These are phyloP conservation scores for Margaritispora aquatica DNA, from an alignment of 495 filamentous ascomycete genomes.

Conservation along the genomic window DNA sequence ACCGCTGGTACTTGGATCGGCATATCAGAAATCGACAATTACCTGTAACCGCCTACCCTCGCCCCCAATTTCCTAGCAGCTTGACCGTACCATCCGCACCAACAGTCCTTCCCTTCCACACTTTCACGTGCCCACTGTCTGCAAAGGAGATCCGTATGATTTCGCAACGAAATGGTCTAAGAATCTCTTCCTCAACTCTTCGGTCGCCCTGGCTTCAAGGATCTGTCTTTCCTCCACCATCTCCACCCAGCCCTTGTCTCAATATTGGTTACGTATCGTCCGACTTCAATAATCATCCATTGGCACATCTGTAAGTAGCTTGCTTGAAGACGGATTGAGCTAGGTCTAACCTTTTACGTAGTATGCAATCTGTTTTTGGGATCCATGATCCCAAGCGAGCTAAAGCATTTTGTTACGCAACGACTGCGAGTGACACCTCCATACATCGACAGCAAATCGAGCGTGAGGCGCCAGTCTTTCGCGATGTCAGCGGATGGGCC, in stretches of 20 bases:
- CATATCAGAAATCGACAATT: conserved; percentile 58
- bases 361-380: conserved; percentile 98
- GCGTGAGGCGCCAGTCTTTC: conserved; percentile 84
- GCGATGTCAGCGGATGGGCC: conserved; percentile 82
- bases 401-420: conserved; percentile 94
- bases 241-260: conserved; percentile 74
- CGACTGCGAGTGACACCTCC: conserved; percentile 86
- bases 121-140: conserved; percentile 90
- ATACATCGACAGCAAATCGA: conserved; percentile 92
- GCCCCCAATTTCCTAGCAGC: conserved; percentile 68
- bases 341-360: conserved; percentile 11
- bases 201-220: conserved; percentile 78
- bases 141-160: conserved; percentile 93
- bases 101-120: conserved; percentile 97
- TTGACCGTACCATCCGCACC: conserved; percentile 84
- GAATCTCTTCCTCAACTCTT: conserved; percentile 87
- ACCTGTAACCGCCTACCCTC: conserved; percentile 53
- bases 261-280: conserved; percentile 95
- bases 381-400: conserved; percentile 69
- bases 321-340: conserved; percentile 7
- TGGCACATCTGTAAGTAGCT: conserved; percentile 75
- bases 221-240: conserved; percentile 75
- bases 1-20: conserved; percentile 85
- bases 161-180: conserved; percentile 88
- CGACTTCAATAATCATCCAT: conserved; percentile 98